A percentile compares a stretch with the other conserved stretches of the same genome.
phyloP scores from a whole-genome alignment of 192 early-diverging fungal species.

The Backusella psychrophila region DNA sequence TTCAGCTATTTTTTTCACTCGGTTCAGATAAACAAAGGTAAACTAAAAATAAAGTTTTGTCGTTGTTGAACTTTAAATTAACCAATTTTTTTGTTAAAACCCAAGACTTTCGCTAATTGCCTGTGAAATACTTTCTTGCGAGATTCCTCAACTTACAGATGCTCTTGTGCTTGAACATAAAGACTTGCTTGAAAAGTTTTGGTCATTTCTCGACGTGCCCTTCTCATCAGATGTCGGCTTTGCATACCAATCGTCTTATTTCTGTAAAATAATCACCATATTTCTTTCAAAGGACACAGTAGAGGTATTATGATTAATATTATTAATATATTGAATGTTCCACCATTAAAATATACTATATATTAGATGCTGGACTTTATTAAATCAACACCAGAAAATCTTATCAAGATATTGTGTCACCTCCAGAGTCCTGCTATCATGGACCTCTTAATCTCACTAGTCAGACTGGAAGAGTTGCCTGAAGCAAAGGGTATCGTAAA shows the following conservation, averaged over 20 bases:
- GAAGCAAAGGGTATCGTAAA: conserved; percentile 83
- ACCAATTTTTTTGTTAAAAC: too few relatives aligned
- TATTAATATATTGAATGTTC: not conserved
- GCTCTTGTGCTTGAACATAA: conserved; percentile 15
- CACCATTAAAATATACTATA: not conserved
- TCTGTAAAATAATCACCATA: conserved; percentile 18
- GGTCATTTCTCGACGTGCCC: conserved; percentile 9
- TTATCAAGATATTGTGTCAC: conserved; percentile 78
- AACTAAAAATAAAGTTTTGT: not conserved
- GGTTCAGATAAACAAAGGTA: conserved; percentile 14
- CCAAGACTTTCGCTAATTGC: conserved; percentile 12
- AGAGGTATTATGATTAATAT: not conserved
- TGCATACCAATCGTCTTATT: conserved; percentile 13
- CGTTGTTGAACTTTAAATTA: not conserved
- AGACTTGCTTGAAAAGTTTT: conserved; percentile 7
- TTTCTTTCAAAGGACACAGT: conserved; percentile 12
- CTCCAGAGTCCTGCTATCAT: conserved; percentile 85
- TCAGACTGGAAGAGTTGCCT: conserved; percentile 87
- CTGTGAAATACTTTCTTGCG: conserved; percentile 18
- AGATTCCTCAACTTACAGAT: conserved; percentile 16
- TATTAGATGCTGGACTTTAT: conserved; percentile 84
- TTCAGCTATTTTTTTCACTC: conserved; percentile 5
- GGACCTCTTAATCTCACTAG: conserved; percentile 89
- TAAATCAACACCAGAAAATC: conserved; percentile 69
- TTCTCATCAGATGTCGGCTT: not conserved